Evolutionary conservation across 75 land plant genomes (phyloP), one percentile per base, ranked within the genome.

Genomic region (Gnetum montanum): DNA sequence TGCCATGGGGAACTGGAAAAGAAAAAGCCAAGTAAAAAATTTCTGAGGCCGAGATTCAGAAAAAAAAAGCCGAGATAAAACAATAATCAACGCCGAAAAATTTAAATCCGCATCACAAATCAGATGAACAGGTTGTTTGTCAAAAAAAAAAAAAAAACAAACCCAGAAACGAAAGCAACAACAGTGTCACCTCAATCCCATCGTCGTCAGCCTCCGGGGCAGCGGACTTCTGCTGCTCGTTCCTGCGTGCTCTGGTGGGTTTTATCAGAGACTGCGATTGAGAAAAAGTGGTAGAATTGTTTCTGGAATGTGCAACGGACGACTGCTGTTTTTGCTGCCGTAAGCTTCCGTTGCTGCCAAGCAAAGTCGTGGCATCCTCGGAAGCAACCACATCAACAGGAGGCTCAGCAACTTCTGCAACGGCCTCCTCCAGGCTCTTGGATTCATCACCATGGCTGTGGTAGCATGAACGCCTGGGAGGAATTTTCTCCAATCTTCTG

Each of bases 401-500:
- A 18, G 55, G 20, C 55, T 53, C 55, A 15, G 36, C 34, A 19
- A 26, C 28, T 7, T 20, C 11, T 44, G 28, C 49, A 6, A 40
- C 41, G 48, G 49, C 1, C 22, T 27, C 65, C 23, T 15, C 12
- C 37, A 29, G 66, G 19, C 22, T 20, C 0, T 52, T 50, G 1
- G 66, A 59, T 34, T 6, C 29, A n/a, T 29, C 34, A 6, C 13
- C 25, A n/a, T n/a, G n/a, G 3, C 29, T 19, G 19, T 53, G 37
- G 4, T 34, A 30, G 12, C 55, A 53, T n/a, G n/a, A n/a, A n/a
- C n/a, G n/a, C n/a, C n/a, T n/a, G 13, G 36, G 31, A 25, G 34
- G 34, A 53, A 53, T 18, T 34, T 79, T 82, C 63, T 67, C 78
- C 3, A 82, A 75, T 34, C 73, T 51, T 6, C 86, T 73, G 46